A percentile compares a stretch with the other conserved stretches of the same genome.
These are phyloP conservation scores for Wickerhamiella australiensis DNA, from an alignment of 805 yeast species.

Conservation along the genomic window DNA sequence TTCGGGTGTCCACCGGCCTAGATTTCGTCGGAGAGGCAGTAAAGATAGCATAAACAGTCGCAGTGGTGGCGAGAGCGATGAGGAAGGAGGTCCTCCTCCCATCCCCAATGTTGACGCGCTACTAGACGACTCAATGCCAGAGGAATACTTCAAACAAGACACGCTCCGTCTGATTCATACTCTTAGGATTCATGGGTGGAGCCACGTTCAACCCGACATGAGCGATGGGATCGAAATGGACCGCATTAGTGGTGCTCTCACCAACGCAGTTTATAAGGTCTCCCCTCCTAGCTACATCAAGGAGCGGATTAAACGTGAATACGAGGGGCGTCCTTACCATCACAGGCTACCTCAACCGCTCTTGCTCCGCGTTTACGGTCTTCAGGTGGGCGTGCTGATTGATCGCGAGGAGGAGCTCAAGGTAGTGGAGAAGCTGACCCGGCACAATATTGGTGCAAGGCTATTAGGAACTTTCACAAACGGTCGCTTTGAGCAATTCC, in stretches of 20 bases:
- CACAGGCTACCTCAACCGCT: slow-evolving; percentile 42
- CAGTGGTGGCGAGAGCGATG: slow-evolving; percentile 9
- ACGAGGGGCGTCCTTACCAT: slow-evolving; percentile 23
- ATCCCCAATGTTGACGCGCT: slow-evolving; percentile 38
- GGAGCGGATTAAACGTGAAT: slow-evolving; percentile 28
- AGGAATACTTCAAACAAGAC: slow-evolving; percentile 77
- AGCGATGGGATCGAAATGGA: slow-evolving; percentile 38
- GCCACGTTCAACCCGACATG: slow-evolving; percentile 35
- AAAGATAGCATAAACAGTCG: slow-evolving; percentile 11
- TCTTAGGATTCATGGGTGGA: slow-evolving; percentile 71
- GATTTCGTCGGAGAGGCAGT: slow-evolving; percentile 11
- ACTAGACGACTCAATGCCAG: slow-evolving; percentile 66
- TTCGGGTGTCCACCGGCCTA: slow-evolving; percentile 8
- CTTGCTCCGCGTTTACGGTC: slow-evolving; percentile 75
- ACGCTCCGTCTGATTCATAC: slow-evolving; percentile 50
- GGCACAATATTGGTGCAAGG: slow-evolving; percentile 74
- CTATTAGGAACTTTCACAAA: slow-evolving; percentile 80
- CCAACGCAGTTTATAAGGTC: slow-evolving; percentile 76
- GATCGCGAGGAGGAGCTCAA: slow-evolving; percentile 74
- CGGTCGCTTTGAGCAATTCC: slow-evolving; percentile 88
- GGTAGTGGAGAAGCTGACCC: slow-evolving; percentile 59
- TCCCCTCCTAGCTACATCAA: slow-evolving; percentile 38
- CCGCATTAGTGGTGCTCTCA: slow-evolving; percentile 84
- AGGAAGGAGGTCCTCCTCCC: slow-evolving; percentile 6
- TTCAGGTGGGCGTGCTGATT: slow-evolving; percentile 71